Base-by-base conservation (phyloP, 257 asterid genomes). In the Petunia axillaris region DNA sequence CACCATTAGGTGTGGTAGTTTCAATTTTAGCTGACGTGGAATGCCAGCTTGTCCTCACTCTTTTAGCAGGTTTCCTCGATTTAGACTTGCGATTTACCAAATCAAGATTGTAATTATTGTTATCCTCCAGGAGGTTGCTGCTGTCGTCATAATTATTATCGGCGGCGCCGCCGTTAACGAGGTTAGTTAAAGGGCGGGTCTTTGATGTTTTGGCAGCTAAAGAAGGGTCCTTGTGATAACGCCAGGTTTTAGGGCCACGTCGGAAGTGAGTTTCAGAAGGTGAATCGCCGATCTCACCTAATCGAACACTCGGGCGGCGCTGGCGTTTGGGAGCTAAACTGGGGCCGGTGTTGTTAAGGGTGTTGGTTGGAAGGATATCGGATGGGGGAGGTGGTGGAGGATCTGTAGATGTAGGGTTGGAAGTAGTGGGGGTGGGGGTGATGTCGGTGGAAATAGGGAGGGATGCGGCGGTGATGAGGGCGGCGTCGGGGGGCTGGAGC, bases 281-380 rank as follows among this genome's bases (percentile, higher is more conserved):
- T 3, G 92, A 91, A 79, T 91, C 93, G 15, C 99, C 99, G 91
- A 95, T 95, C 90, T 95, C 99, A 38, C 99, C 99, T 59, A 95
- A 87, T 57, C 99, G 92, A 81, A 95, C 98, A 86, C 98, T 95
- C 76, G 99, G 99, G 35, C 99, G 96, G 84, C 99, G 97, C 88
- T 93, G 99, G 8, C 99, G 91, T 77, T 95, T 95, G 16, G 99
- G 90, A 40, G 92, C 95, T 44, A 90, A 83, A 52, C 91, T 53
- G 79, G 89, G 75, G 85, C 90, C 87, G 80, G 35, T 74, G 80
- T 68, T 44, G 54, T 79, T 63, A 53, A 52, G 41, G 79, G 38
- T 82, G 64, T 60, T 81, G 40, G 87, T 74, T 15, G 86, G 6
- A 76, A 86, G 87, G 77, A 54, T 75, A 58, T 88, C 92, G 54